Evolutionary conservation across 768 basidiomycete species (phyloP).

Genomic region (Boletus rubropictus): DNA sequence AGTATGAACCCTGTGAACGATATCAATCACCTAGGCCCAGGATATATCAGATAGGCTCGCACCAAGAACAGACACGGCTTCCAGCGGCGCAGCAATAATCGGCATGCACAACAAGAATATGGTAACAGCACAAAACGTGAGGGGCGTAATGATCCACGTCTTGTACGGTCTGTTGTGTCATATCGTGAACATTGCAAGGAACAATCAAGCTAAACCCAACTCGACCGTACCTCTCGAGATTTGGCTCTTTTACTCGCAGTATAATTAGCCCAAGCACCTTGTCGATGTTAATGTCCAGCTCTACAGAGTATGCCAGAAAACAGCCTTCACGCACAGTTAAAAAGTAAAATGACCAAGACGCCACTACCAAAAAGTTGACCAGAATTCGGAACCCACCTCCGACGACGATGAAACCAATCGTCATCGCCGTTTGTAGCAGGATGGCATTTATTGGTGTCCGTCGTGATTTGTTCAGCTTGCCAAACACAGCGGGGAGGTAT

Average conservation of each 20-base stretch:
- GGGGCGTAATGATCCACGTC: slow-evolving; percentile 86
- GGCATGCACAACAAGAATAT: slow-evolving; percentile 79
- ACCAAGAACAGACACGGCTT: slow-evolving; percentile 86
- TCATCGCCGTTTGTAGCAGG: slow-evolving; percentile 68
- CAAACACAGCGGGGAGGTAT: slow-evolving; percentile 81
- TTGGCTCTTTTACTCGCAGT: slow-evolving; percentile 84
- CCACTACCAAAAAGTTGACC: slow-evolving; percentile 86
- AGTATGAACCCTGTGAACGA: slow-evolving; percentile 60
- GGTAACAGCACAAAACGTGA: slow-evolving; percentile 77
- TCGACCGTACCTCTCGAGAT: slow-evolving; percentile 60
- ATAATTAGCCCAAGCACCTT: slow-evolving; percentile 87
- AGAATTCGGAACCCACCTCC: slow-evolving; percentile 87
- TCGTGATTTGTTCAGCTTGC: slow-evolving; percentile 64
- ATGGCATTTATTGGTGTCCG: slow-evolving; percentile 89
- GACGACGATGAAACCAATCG: slow-evolving; percentile 71
- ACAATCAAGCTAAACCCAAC: background rate
- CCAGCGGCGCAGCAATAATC: slow-evolving; percentile 83
- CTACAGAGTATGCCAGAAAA: background rate
- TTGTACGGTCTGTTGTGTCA: slow-evolving; percentile 67
- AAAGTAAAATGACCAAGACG: slow-evolving; percentile 84
- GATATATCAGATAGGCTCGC: slow-evolving; percentile 12
- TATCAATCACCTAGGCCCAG: background rate
- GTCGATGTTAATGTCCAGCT: background rate
- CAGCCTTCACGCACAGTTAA: slow-evolving; percentile 52
- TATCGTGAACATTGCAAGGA: background rate